phyloP scores from a whole-genome alignment of 305 asterid genomes.

The Fraxinus albicans region DNA sequence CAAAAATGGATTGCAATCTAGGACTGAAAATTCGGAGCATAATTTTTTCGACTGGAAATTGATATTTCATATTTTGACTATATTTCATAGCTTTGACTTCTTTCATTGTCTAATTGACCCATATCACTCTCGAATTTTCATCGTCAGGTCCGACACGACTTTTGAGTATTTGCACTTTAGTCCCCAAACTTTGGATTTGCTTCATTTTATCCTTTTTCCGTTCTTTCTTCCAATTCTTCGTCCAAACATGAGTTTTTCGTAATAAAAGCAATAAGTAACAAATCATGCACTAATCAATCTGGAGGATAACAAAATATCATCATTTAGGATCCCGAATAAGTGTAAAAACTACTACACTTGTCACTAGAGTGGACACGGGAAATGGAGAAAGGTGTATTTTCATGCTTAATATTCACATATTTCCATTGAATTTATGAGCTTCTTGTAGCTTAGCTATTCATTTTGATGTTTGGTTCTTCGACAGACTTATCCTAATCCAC shows the following conservation, averaged over 20 bases:
- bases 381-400: background rate
- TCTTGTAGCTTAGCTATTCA: background rate
- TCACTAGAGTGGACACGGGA: background rate
- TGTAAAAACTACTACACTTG: background rate
- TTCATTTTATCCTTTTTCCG: background rate
- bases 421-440: background rate
- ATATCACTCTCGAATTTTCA: background rate
- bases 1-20: background rate
- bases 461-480: conserved; percentile 24
- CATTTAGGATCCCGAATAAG: background rate
- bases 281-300: background rate
- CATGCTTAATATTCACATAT: background rate
- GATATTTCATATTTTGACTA: background rate
- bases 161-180: background rate
- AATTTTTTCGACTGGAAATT: background rate
- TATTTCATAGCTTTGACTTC: background rate
- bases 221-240: background rate
- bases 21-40: background rate
- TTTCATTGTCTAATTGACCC: background rate
- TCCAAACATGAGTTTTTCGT: background rate
- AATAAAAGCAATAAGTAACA: background rate
- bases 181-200: background rate
- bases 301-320: background rate
- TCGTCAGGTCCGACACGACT: background rate
- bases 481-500: conserved; percentile 88